Conservation (phyloP, 2,329 filamentous ascomycete species). For the Clarireedia homoeocarpa region DNA sequence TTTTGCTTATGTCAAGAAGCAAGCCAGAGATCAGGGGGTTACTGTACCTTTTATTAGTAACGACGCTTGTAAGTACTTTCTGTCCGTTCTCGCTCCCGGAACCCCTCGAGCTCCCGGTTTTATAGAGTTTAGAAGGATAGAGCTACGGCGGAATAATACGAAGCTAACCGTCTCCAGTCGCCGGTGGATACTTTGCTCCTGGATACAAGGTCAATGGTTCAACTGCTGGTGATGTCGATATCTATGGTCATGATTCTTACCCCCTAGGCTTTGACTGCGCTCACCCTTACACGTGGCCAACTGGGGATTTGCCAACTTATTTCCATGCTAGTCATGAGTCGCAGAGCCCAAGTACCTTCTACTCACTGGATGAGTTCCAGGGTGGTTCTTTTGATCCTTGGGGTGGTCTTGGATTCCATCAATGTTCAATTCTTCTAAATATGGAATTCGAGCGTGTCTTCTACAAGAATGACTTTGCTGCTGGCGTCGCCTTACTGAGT, state of each 20-base stretch:
- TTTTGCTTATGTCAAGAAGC: constrained; percentile 62
- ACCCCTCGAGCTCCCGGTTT: neutral
- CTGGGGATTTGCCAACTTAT: constrained; percentile 45
- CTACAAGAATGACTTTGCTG: constrained; percentile 66
- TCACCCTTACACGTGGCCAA: constrained; percentile 48
- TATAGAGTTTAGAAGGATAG: neutral
- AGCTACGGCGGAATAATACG: neutral
- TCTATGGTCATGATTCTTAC: constrained; percentile 35
- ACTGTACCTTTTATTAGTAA: constrained; percentile 70
- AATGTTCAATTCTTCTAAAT: constrained; percentile 59
- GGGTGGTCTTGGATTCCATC: constrained; percentile 62
- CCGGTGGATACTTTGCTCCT: constrained; percentile 24
- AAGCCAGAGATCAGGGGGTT: constrained; percentile 59
- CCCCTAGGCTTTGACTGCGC: constrained; percentile 40
- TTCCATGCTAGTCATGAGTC: constrained; percentile 46
- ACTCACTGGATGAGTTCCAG: constrained; percentile 56
- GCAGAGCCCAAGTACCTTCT: constrained; percentile 59
- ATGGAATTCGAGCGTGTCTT: constrained; percentile 72
- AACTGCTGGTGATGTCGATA: constrained; percentile 26
- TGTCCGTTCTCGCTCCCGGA: neutral
- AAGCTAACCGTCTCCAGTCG: constrained; percentile 12
- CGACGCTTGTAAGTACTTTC: constrained; percentile 43
- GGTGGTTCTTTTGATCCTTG: constrained; percentile 67
- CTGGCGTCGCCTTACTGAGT: constrained; percentile 60
- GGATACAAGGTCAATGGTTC: constrained; percentile 23